Conservation (phyloP, 306 rosid genomes). For the Vigna radiata region DNA sequence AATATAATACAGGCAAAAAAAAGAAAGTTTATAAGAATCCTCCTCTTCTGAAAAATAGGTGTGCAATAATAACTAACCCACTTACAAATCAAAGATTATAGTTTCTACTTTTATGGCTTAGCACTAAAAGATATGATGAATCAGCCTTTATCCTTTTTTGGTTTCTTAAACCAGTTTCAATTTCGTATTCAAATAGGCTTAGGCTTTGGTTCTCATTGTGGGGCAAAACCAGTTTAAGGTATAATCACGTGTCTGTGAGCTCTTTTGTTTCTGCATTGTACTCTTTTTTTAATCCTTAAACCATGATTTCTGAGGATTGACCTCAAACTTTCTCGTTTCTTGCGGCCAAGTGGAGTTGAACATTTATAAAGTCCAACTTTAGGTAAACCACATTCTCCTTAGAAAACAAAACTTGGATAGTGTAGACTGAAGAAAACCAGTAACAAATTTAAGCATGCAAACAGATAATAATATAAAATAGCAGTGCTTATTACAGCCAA, state of each 20-base stretch:
- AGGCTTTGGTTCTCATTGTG: neutral
- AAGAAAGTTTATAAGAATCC: neutral
- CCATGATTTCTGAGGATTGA: slow-evolving; percentile 25
- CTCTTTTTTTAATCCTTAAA: neutral
- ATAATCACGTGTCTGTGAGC: slow-evolving; percentile 1
- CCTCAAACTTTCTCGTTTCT: neutral
- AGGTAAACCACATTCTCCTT: slow-evolving; percentile 12
- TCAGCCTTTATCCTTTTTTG: slow-evolving; percentile 2
- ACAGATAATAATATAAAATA: slow-evolving; percentile 24
- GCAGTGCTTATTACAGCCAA: neutral
- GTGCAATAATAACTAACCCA: slow-evolving; percentile 50
- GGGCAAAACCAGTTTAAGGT: neutral
- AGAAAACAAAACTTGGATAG: neutral
- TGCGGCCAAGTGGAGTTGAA: slow-evolving; percentile 34
- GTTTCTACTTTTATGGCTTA: slow-evolving; percentile 25
- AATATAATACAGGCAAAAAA: neutral
- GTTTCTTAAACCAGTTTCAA: neutral
- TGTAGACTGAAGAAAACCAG: slow-evolving; percentile 12
- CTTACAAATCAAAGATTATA: slow-evolving; percentile 28
- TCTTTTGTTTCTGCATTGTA: neutral
- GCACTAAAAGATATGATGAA: slow-evolving; percentile 9
- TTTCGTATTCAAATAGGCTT: slow-evolving; percentile 3
- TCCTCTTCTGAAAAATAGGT: slow-evolving; percentile 19
- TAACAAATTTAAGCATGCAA: neutral
- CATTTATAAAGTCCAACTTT: slow-evolving; percentile 22